Conservation (phyloP, 495 filamentous ascomycete species). For the Hypoxylon subgilvum region DNA sequence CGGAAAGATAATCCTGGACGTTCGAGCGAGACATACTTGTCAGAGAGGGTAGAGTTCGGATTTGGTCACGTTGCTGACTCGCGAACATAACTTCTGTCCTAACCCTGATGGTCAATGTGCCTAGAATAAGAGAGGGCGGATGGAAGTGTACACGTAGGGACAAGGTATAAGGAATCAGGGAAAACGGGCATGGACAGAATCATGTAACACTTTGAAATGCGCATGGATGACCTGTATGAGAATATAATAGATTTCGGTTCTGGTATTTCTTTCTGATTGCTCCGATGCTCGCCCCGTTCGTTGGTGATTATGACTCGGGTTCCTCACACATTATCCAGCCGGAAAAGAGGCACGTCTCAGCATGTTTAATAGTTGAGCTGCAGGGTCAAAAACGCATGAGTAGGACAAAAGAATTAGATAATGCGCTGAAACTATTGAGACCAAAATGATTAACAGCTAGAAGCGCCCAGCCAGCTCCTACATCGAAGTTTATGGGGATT, state of each 20-base stretch:
- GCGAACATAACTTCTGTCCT: constrained; percentile 5
- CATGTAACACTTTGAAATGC: constrained; percentile 13
- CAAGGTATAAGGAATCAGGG: too few relatives aligned
- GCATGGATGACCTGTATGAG: constrained; percentile 31
- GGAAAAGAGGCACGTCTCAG: too few relatives aligned
- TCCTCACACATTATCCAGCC: too few relatives aligned
- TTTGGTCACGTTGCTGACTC: constrained; percentile 9
- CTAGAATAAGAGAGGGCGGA: neutral
- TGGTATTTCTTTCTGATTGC: neutral
- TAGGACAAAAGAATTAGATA: too few relatives aligned
- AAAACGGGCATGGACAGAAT: constrained; percentile 14
- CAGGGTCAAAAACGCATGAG: too few relatives aligned
- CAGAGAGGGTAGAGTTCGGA: constrained; percentile 7
- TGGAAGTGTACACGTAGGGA: constrained; percentile 23
- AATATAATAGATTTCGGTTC: constrained; percentile 32
- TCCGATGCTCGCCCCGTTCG: neutral
- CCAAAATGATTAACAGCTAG: too few relatives aligned
- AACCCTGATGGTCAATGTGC: neutral
- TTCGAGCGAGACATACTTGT: constrained; percentile 7
- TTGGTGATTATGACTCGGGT: neutral
- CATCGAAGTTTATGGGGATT: too few relatives aligned
- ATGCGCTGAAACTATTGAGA: too few relatives aligned
- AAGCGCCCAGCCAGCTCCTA: too few relatives aligned
- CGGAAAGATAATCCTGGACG: neutral
- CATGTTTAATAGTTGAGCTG: too few relatives aligned